phyloP scores from a whole-genome alignment of 148 eudicot genomes.

The Hydrangea macrophylla region DNA sequence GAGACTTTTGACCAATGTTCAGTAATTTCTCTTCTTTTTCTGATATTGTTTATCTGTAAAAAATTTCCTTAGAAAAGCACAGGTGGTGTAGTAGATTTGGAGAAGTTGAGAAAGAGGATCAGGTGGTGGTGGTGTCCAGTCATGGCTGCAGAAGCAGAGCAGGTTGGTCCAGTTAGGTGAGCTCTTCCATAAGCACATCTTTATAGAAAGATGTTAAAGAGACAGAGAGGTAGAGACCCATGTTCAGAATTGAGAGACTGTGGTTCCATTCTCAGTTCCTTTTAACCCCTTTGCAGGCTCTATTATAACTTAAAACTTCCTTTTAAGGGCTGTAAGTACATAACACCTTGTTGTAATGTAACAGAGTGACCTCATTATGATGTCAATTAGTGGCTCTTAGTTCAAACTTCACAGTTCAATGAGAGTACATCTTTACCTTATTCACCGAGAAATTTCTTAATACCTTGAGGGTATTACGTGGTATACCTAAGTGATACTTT shows the following conservation, averaged over 20 bases:
- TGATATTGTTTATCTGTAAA: not conserved
- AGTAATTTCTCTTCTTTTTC: not conserved
- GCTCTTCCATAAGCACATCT: not conserved
- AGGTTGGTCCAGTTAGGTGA: not conserved
- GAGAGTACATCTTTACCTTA: too few species aligned
- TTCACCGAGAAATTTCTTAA: too few species aligned
- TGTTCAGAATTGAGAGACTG: not conserved
- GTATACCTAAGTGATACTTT: too few species aligned
- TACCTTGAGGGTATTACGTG: too few species aligned
- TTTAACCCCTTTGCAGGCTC: not conserved
- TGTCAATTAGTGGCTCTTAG: not conserved
- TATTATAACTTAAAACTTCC: not conserved
- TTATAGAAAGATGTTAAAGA: constrained; percentile 1
- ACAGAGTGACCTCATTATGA: not conserved
- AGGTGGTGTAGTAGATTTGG: not conserved
- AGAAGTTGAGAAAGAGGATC: not conserved
- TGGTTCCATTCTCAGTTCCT: not conserved
- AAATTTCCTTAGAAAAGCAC: not conserved
- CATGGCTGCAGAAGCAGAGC: not conserved
- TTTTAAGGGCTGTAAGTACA: not conserved
- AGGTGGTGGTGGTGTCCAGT: not conserved
- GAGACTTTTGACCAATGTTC: not conserved
- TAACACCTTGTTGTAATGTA: not conserved
- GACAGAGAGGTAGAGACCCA: not conserved
- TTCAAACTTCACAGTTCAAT: too few species aligned